phyloP scores from a whole-genome alignment of 1,139 yeast species.

The Saccharomyces hybrid region DNA sequence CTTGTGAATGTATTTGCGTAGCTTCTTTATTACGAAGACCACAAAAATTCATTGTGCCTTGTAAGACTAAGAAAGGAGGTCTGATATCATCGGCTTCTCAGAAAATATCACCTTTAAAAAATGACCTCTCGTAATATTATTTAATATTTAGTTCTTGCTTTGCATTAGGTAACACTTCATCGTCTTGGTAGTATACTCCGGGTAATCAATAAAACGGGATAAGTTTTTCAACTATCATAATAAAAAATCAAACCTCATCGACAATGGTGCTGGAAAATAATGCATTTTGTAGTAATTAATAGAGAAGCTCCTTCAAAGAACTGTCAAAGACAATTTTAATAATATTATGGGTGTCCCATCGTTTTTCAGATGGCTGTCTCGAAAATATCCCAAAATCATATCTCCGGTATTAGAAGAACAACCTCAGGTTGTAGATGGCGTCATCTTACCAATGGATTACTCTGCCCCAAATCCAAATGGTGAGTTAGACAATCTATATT shows the following conservation, averaged over 20 bases:
- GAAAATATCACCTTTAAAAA: no score
- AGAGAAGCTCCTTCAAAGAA: background rate
- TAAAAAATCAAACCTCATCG: background rate
- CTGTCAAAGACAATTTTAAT: background rate
- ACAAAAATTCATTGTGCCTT: no score
- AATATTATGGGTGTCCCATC: conserved; percentile 80
- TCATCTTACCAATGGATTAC: conserved; percentile 58
- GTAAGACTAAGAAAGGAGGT: no score
- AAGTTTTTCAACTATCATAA: background rate
- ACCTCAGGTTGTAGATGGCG: conserved; percentile 47
- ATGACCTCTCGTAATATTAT: no score
- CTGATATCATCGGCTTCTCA: no score
- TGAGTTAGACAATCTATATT: conserved; percentile 80
- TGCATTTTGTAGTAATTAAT: background rate
- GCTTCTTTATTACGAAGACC: no score
- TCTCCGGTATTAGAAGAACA: conserved; percentile 83
- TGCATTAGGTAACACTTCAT: background rate
- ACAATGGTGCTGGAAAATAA: background rate
- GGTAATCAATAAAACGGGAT: background rate
- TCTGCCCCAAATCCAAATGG: conserved; percentile 87
- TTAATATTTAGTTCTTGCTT: no score
- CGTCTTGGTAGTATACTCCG: background rate
- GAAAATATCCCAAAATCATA: conserved; percentile 89
- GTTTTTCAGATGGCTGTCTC: conserved; percentile 90
- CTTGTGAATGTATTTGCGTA: no score